Evolutionary conservation across 2,329 filamentous ascomycete genomes (phyloP), one percentile per base, ranked within the genome.

Genomic region (Clonostachys chloroleuca): DNA sequence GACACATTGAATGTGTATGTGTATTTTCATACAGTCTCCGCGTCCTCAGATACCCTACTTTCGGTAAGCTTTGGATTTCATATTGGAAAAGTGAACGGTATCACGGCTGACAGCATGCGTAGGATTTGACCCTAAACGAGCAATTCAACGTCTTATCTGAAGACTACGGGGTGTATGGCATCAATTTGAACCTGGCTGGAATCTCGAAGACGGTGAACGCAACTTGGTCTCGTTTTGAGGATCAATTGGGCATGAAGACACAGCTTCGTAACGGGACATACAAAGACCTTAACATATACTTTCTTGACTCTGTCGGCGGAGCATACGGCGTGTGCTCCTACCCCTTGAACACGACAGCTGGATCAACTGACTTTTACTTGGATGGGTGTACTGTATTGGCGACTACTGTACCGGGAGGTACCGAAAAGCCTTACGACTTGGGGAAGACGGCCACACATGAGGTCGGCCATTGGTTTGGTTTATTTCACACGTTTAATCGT

Each of bases 391-490:
- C 62, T 47, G 57, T 69, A 45, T 58, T 66, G 42, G 59, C 59
- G 44, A 52, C 56, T 46, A 60, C 62, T 17, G 59, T 71, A n/a
- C 68, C 67, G 14, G 68, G 65, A 14, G 66, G 69, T 40, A 40
- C 47, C 2, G 43, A 43, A n/a, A 24, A 7, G 18, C 39, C 43
- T 51, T 53, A 34, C 39, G 46, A 64, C 54, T 53, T 58, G n/a
- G 63, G 65, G n/a, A 60, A 59, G 52, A 61, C 62, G 5, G 55
- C 52, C 30, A 57, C 55, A 35, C 72, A 75, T 60, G 73, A 76
- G 59, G 59, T 69, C 41, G 73, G 73, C 13, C 73, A 76, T 61
- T 76, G 72, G 72, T 58, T 75, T 45, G 72, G 72, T 46, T 64
- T 77, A 20, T 65, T 63, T 54, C 73, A 77, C 59, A 73, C 72